phyloP scores from a whole-genome alignment of 257 asterid genomes.

The Craterostigma plantagineum region DNA sequence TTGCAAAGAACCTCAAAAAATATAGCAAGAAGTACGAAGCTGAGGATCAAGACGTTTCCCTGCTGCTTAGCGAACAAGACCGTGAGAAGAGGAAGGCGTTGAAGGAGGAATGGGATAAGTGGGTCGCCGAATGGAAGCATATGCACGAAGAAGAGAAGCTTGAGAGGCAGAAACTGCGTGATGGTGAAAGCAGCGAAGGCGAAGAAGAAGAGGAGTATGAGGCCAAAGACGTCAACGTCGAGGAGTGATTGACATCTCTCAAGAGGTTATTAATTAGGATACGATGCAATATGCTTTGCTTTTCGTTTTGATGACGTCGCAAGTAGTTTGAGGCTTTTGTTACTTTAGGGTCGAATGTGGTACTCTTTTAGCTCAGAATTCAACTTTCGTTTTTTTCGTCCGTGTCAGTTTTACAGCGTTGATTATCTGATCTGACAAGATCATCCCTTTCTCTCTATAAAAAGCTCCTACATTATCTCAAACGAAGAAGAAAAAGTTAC shows the following conservation, averaged over 20 bases:
- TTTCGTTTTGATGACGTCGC: too few relatives aligned
- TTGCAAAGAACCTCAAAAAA: constrained; percentile 52
- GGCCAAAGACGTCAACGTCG: constrained; percentile 74
- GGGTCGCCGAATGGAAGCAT: constrained; percentile 71
- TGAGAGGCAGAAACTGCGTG: constrained; percentile 57
- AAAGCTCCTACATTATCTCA: too few relatives aligned
- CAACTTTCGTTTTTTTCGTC: too few relatives aligned
- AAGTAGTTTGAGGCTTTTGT: too few relatives aligned
- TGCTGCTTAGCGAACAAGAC: constrained; percentile 71
- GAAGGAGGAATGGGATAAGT: constrained; percentile 87
- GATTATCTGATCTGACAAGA: too few relatives aligned
- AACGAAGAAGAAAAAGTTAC: too few relatives aligned
- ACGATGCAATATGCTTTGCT: too few relatives aligned
- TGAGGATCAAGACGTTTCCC: constrained; percentile 76
- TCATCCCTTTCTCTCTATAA: too few relatives aligned
- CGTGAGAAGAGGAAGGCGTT: constrained; percentile 57
- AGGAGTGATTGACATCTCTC: constrained; percentile 51
- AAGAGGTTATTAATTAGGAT: constrained; percentile 58
- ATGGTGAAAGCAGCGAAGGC: constrained; percentile 81
- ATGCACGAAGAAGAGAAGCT: constrained; percentile 58
- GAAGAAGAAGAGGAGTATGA: constrained; percentile 83
- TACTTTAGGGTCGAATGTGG: too few relatives aligned
- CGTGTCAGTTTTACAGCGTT: too few relatives aligned
- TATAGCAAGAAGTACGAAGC: constrained; percentile 69
- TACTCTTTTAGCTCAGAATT: too few relatives aligned